Percentiles rank a stretch among this genome's conserved stretches.
These are phyloP conservation scores for Aegilops sharonensis DNA, from an alignment of 176 grass and related monocot species.

Conservation along the genomic window DNA sequence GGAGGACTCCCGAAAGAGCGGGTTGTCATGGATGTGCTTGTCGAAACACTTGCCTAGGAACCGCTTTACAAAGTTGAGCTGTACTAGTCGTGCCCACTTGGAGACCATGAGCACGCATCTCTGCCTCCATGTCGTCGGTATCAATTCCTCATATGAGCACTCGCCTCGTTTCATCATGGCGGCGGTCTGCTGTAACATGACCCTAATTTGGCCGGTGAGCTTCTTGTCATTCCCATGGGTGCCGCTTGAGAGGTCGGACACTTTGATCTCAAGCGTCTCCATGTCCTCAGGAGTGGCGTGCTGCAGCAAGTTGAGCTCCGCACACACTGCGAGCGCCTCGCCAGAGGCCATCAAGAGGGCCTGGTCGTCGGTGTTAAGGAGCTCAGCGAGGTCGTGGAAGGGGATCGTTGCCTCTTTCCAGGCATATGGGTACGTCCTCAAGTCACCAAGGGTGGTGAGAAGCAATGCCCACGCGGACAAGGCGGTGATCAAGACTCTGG, in stretches of 20 bases:
- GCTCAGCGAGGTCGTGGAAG: not conserved
- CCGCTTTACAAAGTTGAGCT: conserved; percentile 24
- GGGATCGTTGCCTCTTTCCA: not conserved
- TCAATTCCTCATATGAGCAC: not conserved
- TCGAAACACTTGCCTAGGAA: conserved; percentile 26
- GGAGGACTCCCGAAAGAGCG: not conserved
- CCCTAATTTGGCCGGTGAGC: not conserved
- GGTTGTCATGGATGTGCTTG: not conserved
- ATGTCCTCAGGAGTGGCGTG: conserved; percentile 8
- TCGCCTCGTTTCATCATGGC: conserved; percentile 8
- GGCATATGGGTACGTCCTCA: not conserved
- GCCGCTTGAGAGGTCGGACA: not conserved
- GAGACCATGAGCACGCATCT: not conserved
- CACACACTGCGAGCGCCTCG: conserved; percentile 25
- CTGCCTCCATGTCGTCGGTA: not conserved
- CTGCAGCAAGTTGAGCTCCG: conserved; percentile 11
- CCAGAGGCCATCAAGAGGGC: conserved; percentile 13
- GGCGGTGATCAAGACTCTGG: not conserved
- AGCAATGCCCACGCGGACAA: conserved; percentile 22
- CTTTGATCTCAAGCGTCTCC: not conserved
- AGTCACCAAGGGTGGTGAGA: not conserved
- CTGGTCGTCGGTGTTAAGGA: conserved; percentile 6
- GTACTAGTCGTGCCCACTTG: conserved; percentile 9
- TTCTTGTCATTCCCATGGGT: not conserved
- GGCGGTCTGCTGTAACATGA: not conserved